Percentiles rank a stretch among this genome's conserved stretches.
Evolutionary conservation across 805 yeast genomes (phyloP).

Genomic region (Torulaspora indica): DNA sequence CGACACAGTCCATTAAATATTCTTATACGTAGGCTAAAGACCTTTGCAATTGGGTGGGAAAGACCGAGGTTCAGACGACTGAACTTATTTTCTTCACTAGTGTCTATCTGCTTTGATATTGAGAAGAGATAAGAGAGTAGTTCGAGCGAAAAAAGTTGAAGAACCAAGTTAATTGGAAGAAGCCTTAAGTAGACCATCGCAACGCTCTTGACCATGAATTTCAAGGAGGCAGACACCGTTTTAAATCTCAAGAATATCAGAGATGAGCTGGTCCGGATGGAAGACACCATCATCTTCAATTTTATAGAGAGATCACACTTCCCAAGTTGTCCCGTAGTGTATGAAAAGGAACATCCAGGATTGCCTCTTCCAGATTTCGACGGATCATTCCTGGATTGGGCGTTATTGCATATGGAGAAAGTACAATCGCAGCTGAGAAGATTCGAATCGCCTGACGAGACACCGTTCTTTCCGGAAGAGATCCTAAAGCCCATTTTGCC

Average conservation of each 20-base stretch:
- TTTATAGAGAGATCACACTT: slow-evolving; percentile 92
- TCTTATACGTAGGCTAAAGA: not conserved
- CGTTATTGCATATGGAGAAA: slow-evolving; percentile 67
- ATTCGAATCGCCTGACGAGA: slow-evolving; percentile 91
- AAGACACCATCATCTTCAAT: slow-evolving; percentile 89
- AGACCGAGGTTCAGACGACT: not conserved
- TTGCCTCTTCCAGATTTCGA: slow-evolving; percentile 60
- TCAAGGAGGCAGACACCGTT: slow-evolving; percentile 75
- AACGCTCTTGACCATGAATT: slow-evolving; percentile 55
- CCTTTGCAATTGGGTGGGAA: not conserved
- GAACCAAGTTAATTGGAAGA: not conserved
- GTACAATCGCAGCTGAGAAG: slow-evolving; percentile 78
- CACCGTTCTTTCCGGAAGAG: slow-evolving; percentile 75
- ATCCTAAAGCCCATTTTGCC: slow-evolving; percentile 71
- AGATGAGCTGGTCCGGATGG: slow-evolving; percentile 83
- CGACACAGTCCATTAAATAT: not conserved
- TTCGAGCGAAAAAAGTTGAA: slow-evolving; percentile 1
- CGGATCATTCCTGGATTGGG: slow-evolving; percentile 86
- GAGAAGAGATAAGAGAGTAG: too few relatives aligned
- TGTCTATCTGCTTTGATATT: too few relatives aligned
- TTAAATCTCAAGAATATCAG: slow-evolving; percentile 79
- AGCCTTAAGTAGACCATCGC: not conserved
- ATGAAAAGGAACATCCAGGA: slow-evolving; percentile 45
- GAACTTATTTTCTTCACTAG: not conserved
- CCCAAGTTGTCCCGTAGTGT: slow-evolving; percentile 67